phyloP scores from a whole-genome alignment of 176 grass and related monocot species.

The Poa pratensis region DNA sequence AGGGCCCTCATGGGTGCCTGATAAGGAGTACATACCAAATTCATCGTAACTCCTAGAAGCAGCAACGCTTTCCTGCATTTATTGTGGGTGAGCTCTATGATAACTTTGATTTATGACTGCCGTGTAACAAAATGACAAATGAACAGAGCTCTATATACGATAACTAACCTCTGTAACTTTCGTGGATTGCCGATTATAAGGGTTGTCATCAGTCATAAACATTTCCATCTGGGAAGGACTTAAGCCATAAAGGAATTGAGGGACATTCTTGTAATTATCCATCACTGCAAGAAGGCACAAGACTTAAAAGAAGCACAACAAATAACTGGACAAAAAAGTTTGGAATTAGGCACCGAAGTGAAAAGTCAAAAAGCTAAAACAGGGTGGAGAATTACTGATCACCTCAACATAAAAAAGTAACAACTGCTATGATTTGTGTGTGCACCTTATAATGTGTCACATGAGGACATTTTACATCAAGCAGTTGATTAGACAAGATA shows the following conservation, averaged over 20 bases:
- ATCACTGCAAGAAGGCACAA: conserved; percentile 59
- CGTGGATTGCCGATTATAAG: conserved; percentile 55
- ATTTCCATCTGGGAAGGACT: conserved; percentile 71
- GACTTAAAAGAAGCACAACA: conserved; percentile 9
- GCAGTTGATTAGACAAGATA: too few relatives aligned
- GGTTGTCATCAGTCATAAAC: conserved; percentile 76
- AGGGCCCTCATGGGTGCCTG: conserved; percentile 57
- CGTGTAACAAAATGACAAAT: background rate
- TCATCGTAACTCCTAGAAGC: conserved; percentile 74
- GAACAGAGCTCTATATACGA: background rate
- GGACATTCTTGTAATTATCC: conserved; percentile 79
- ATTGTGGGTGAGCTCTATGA: background rate
- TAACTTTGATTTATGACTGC: background rate
- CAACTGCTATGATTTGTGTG: background rate
- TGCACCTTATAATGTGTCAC: background rate
- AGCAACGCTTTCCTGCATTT: conserved; percentile 71
- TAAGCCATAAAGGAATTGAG: conserved; percentile 78
- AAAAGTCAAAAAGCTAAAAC: background rate
- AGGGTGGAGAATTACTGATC: background rate
- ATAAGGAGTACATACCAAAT: conserved; percentile 73
- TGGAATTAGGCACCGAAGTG: background rate
- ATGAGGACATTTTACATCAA: too few relatives aligned
- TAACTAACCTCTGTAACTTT: conserved; percentile 71
- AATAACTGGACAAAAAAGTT: background rate
- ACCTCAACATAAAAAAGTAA: background rate